Percentiles rank a stretch among this genome's conserved stretches.
Evolutionary conservation across 1,284 basidiomycete species (phyloP).

Genomic region (Heterobasidion irregulare): DNA sequence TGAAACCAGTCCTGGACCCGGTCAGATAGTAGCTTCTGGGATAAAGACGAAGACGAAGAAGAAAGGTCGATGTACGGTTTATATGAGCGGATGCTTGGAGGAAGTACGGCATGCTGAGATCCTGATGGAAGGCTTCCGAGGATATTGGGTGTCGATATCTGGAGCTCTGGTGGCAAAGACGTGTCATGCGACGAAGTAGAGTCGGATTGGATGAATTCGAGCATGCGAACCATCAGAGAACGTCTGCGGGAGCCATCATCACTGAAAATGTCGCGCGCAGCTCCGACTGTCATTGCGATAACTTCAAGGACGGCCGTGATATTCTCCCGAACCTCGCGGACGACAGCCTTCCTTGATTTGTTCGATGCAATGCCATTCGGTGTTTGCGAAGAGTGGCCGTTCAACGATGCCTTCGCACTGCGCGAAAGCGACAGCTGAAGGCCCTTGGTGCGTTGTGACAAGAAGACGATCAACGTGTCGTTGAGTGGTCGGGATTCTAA

Average conservation of each 20-base stretch:
- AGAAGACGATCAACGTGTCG: conserved; percentile 63
- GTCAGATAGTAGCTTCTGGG: conserved; percentile 31
- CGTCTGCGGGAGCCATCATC: conserved; percentile 15
- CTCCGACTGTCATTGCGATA: conserved; percentile 46
- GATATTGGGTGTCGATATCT: conserved; percentile 52
- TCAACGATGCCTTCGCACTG: conserved; percentile 18
- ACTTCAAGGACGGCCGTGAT: conserved; percentile 42
- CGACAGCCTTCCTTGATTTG: conserved; percentile 21
- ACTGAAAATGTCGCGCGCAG: conserved; percentile 46
- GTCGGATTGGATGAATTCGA: conserved; percentile 54
- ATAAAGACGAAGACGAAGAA: conserved; percentile 43
- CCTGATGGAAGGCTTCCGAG: conserved; percentile 64
- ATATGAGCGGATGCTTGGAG: conserved; percentile 53
- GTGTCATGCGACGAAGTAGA: conserved; percentile 11
- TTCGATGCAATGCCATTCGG: conserved; percentile 13
- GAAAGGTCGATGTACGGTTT: conserved; percentile 65
- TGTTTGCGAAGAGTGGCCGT: conserved; percentile 25
- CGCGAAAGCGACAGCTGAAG: conserved; percentile 39
- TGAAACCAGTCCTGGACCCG: conserved; percentile 55
- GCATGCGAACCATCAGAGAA: conserved; percentile 47
- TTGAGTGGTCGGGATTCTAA: conserved; percentile 73
- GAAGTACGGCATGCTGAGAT: conserved; percentile 60
- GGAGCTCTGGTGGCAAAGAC: conserved; percentile 43
- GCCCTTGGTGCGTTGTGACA: conserved; percentile 65
- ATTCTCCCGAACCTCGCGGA: conserved; percentile 43